Conservation (phyloP, 2,329 filamentous ascomycete species). For the Lecanicillium sp. region DNA sequence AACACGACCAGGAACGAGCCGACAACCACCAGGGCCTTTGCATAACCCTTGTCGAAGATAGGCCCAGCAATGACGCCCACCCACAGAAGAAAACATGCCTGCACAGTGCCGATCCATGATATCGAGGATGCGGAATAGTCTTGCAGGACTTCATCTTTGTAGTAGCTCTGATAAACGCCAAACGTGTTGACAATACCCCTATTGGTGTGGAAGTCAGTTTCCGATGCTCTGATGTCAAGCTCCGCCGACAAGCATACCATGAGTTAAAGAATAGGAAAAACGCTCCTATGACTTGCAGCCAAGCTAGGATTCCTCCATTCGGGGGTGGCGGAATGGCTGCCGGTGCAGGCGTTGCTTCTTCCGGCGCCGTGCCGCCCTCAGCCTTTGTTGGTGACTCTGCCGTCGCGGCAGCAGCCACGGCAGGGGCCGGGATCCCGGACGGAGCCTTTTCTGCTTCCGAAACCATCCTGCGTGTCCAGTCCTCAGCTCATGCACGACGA, state of each 20-base stretch:
- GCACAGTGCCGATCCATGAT: slow-evolving; percentile 25
- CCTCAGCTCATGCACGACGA: too few relatives aligned
- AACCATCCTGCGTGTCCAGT: too few relatives aligned
- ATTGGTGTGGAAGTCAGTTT: background rate
- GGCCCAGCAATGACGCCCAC: slow-evolving; percentile 26
- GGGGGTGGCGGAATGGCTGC: slow-evolving; percentile 11
- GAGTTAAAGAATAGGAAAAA: slow-evolving; percentile 49
- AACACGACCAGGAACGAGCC: slow-evolving; percentile 27
- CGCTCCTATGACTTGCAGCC: slow-evolving; percentile 43
- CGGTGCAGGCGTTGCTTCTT: background rate
- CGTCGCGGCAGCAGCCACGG: too few relatives aligned
- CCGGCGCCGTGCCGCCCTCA: background rate
- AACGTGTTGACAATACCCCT: slow-evolving; percentile 36
- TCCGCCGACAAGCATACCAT: slow-evolving; percentile 17
- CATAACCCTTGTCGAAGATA: slow-evolving; percentile 27
- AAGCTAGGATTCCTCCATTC: slow-evolving; percentile 45
- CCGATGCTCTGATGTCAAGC: background rate
- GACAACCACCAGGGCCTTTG: slow-evolving; percentile 23
- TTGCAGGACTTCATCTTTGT: slow-evolving; percentile 26
- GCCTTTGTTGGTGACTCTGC: too few relatives aligned
- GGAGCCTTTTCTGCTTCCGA: too few relatives aligned
- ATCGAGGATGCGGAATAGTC: slow-evolving; percentile 19
- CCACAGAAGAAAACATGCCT: slow-evolving; percentile 27
- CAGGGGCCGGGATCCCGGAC: too few relatives aligned
- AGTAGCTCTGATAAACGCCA: slow-evolving; percentile 48